Base-by-base conservation (phyloP, 1,284 basidiomycete genomes). In the Puccinia hordei region DNA sequence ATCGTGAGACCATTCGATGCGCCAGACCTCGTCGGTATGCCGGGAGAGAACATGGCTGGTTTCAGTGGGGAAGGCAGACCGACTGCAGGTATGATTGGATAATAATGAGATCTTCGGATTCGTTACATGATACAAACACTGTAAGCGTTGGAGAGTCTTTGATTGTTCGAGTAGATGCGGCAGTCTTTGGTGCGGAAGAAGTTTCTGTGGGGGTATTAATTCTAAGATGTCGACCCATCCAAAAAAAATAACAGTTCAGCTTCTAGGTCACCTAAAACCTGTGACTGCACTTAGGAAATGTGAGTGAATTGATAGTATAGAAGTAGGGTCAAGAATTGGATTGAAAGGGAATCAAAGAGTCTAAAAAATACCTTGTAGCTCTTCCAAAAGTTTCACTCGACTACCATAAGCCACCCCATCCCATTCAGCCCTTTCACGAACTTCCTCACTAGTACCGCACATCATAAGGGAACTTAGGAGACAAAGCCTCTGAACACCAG, bases 11-110 rank as follows among this genome's bases (percentile, higher is more conserved):
- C 95, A 99, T 85, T 92, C 92, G 81, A 98, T 87, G 84, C 92
- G 91, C 95, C 96, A 99, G 17, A 99, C 94, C 85, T 99, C 94
- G 84, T 98, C 93, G 17, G 88, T 89, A 86, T 99, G 96, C 44
- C 91, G 92, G 57, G 91, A 89, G 68, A 98, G 87, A 57, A 95
- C 91, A 33, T 92, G 91, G 1, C 93, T 94, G 10, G 92, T 94
- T 38, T 91, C 88, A 41, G 90, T 89, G 15, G 96, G 96, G 87
- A 99, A 98, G 12, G 83, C 82, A 61, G 90, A 89, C 84, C 91
- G 90, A 82, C 91, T 90, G 86, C 94, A 95, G 63, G 88, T 87
- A 85, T 97, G 94, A 85, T 99, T 94, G 72, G 89, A 89, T 84
- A 95, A 93, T 57, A 99, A 87, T 15, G 94, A 95, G 85, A 92